Percentiles rank a stretch among this genome's conserved stretches.
phyloP scores from a whole-genome alignment of 169 alveolate species.

The Plasmodium blacklocki region DNA sequence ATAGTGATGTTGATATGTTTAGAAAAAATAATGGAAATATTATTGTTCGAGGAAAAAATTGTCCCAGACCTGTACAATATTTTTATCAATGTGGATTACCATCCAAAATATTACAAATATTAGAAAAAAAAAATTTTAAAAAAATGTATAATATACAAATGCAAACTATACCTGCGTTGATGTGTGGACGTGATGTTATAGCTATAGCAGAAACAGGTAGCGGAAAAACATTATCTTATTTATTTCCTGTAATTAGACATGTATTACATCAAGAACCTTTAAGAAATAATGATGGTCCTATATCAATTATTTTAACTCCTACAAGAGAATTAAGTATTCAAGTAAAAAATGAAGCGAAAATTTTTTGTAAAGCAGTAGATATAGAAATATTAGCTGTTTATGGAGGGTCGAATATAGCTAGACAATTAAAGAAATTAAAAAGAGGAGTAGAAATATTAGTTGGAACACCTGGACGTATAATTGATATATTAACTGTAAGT shows the following conservation, averaged over 20 bases:
- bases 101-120: slow-evolving; percentile 90
- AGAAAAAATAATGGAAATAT: slow-evolving; percentile 91
- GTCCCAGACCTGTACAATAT: slow-evolving; percentile 95
- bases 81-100: slow-evolving; percentile 98
- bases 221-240: slow-evolving; percentile 98
- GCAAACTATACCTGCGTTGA: slow-evolving; percentile 95
- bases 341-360: slow-evolving; percentile 90
- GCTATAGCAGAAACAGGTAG: slow-evolving; percentile 99
- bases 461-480: slow-evolving; percentile 98
- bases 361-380: slow-evolving; percentile 87
- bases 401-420: slow-evolving; percentile 96
- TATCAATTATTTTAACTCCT: slow-evolving; percentile 93
- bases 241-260: slow-evolving; percentile 97
- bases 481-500: slow-evolving; percentile 93
- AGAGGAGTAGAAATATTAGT: slow-evolving; percentile 97
- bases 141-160: slow-evolving; percentile 98
- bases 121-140: slow-evolving; percentile 92
- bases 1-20: slow-evolving; percentile 92
- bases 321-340: slow-evolving; percentile 96
- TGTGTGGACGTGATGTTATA: slow-evolving; percentile 97
- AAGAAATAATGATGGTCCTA: slow-evolving; percentile 94
- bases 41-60: slow-evolving; percentile 93
- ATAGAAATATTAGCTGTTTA: slow-evolving; percentile 90
- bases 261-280: slow-evolving; percentile 90
- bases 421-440: slow-evolving; percentile 92